Evolutionary conservation across 2,329 filamentous ascomycete genomes (phyloP).

Genomic region (Hypoxylon sp.): DNA sequence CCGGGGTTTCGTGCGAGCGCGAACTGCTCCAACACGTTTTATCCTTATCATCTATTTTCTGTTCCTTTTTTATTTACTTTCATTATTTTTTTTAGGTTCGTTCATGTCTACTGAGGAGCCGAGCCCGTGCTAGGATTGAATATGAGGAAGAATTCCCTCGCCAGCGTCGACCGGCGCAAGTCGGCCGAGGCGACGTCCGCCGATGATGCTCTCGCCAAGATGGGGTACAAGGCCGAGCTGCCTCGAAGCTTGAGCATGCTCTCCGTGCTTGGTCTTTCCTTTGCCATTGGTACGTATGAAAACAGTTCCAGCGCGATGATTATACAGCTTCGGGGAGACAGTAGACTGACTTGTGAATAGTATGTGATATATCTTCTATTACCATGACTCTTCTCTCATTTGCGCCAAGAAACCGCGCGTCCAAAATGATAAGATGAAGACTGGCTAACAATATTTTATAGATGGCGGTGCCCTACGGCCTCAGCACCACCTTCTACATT

Average conservation of each 20-base stretch:
- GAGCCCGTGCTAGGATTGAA: background rate
- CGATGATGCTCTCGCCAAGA: conserved; percentile 67
- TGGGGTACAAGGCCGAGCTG: conserved; percentile 74
- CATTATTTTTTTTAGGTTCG: background rate
- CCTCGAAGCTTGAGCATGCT: conserved; percentile 72
- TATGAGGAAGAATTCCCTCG: conserved; percentile 25
- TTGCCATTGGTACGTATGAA: conserved; percentile 61
- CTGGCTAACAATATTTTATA: conserved; percentile 11
- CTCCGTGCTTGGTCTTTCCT: conserved; percentile 71
- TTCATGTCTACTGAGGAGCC: background rate
- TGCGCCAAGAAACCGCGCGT: background rate
- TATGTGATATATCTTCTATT: conserved; percentile 3
- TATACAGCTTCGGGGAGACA: background rate
- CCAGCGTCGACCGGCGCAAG: conserved; percentile 19
- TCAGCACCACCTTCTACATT: conserved; percentile 73
- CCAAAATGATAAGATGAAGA: background rate
- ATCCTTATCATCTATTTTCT: conserved; percentile 1
- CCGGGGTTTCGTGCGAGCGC: conserved; percentile 2
- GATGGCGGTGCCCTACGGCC: conserved; percentile 74
- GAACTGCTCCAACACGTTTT: background rate
- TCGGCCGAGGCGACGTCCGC: conserved; percentile 47
- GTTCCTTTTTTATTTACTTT: background rate
- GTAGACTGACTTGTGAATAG: conserved; percentile 11
- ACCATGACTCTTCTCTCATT: conserved; percentile 1
- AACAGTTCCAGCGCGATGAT: background rate